phyloP scores from a whole-genome alignment of 331 rosid species.

The Pyrus hybrid region DNA sequence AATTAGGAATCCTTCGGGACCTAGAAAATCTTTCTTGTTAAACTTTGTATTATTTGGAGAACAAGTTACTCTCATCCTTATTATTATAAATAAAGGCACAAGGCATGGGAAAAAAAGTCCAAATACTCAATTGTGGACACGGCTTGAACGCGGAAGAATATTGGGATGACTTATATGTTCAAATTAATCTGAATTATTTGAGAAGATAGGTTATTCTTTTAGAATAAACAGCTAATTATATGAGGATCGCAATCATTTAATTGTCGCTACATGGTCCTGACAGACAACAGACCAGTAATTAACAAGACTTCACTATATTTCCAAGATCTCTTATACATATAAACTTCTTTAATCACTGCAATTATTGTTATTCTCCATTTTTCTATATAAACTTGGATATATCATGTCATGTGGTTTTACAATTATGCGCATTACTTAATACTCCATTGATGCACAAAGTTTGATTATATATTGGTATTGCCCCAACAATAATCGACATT shows the following conservation, averaged over 20 bases:
- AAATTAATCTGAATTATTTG: background rate
- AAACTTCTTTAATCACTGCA: background rate
- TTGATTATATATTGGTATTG: no score
- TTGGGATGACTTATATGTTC: background rate
- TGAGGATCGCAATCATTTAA: background rate
- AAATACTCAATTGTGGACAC: no score
- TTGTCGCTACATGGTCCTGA: background rate
- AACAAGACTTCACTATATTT: background rate
- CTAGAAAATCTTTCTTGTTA: no score
- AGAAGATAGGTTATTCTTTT: background rate
- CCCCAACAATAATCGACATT: no score
- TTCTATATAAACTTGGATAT: background rate
- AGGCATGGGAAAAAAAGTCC: no score
- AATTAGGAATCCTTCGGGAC: no score
- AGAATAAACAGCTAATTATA: background rate
- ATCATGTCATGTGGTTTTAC: background rate
- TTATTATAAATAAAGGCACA: no score
- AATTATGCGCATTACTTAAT: background rate
- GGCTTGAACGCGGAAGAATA: no score
- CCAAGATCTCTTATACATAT: no score
- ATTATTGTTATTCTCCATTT: no score
- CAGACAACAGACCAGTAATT: background rate
- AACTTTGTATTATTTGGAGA: no score
- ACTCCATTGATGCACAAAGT: background rate
- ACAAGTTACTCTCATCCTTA: no score